These are phyloP conservation scores for Yamadazyma diddensiae DNA, from an alignment of 1,139 yeast genomes.

Conservation along the genomic window DNA sequence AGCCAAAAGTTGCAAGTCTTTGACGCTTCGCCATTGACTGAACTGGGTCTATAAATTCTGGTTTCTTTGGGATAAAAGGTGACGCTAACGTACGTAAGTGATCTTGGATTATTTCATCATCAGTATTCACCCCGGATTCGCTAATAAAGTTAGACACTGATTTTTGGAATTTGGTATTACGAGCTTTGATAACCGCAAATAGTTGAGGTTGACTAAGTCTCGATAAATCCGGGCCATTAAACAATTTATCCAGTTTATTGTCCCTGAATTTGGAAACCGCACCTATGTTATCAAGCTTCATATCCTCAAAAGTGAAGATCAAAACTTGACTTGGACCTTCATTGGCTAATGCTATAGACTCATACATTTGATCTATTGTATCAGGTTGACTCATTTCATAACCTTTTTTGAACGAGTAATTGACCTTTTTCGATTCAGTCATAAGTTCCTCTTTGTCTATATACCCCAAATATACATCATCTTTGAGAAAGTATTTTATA, in stretches of 20 bases:
- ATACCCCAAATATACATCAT: conserved; percentile 62
- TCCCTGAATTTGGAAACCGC: conserved; percentile 19
- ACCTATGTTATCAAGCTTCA: conserved; percentile 44
- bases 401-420: conserved; percentile 43
- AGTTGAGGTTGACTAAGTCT: conserved; percentile 32
- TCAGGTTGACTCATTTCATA: conserved; percentile 36
- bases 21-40: conserved; percentile 19
- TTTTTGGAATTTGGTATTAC: conserved; percentile 52
- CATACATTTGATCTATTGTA: conserved; percentile 31
- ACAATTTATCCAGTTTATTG: conserved; percentile 11
- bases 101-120: conserved; percentile 8
- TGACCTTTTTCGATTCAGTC: conserved; percentile 30
- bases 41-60: conserved; percentile 28
- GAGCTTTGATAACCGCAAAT: conserved; percentile 55
- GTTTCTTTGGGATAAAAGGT: conserved; percentile 45
- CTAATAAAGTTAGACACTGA: conserved; percentile 41
- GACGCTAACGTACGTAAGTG: conserved; percentile 32
- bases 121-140: conserved; percentile 6
- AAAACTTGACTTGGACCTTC: conserved; percentile 45
- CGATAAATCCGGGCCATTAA: conserved; percentile 13
- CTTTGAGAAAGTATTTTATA: conserved; percentile 57
- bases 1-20: conserved; percentile 3
- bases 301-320: conserved; percentile 78
- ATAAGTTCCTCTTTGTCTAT: conserved; percentile 67
- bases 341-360: conserved; percentile 18